phyloP scores from a whole-genome alignment of 83 land plant genomes.

The Thuja plicata region DNA sequence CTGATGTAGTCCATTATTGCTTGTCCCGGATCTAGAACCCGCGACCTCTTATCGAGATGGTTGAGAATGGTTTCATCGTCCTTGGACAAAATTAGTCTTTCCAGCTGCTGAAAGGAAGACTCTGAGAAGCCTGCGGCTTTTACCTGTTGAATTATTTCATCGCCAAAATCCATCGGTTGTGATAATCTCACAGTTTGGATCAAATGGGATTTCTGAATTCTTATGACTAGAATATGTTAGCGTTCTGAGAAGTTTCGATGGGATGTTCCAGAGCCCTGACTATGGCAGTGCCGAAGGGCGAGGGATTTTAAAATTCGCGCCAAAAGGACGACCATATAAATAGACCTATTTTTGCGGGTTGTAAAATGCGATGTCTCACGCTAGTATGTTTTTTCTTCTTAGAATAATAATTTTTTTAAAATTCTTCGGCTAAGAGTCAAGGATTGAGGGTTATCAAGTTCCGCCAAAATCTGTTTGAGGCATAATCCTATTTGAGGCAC shows the following conservation, averaged over 20 bases:
- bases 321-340: neutral
- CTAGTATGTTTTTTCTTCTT: too few species aligned
- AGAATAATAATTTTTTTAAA: too few species aligned
- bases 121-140: conserved; percentile 4
- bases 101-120: neutral
- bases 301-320: neutral
- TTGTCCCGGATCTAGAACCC: conserved; percentile 8
- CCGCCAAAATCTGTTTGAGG: too few species aligned
- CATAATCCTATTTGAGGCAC: too few species aligned
- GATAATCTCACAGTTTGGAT: neutral
- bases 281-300: neutral
- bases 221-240: neutral
- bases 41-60: neutral
- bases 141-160: conserved; percentile 9
- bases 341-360: too few species aligned
- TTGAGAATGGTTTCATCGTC: conserved; percentile 4
- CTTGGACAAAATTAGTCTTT: neutral
- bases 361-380: too few species aligned
- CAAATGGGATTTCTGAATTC: neutral
- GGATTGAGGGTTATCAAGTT: too few species aligned
- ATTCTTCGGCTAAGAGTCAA: too few species aligned
- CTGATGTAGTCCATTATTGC: conserved; percentile 8
- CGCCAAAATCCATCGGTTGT: conserved; percentile 1
- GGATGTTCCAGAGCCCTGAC: neutral
- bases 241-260: too few species aligned